Conservation (phyloP, 2,329 filamentous ascomycete genomes). For the Trichoderma sp. region DNA sequence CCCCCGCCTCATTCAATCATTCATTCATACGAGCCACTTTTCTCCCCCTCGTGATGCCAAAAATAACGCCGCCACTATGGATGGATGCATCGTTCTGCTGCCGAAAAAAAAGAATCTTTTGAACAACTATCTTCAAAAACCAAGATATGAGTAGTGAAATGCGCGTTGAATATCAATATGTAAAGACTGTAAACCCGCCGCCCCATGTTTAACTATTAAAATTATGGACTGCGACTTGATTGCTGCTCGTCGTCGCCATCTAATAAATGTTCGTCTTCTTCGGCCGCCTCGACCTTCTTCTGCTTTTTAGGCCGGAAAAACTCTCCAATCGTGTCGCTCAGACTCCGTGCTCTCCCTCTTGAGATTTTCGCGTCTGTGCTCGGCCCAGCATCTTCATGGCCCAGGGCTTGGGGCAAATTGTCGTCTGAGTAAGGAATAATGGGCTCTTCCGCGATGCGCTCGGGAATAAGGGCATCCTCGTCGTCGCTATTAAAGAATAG, state of each 20-base stretch:
- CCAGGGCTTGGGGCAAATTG: conserved; percentile 27
- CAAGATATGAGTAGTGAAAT: conserved; percentile 1
- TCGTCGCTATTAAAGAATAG: conserved; percentile 54
- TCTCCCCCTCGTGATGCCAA: not conserved
- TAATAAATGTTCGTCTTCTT: conserved; percentile 27
- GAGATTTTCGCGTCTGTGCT: conserved; percentile 23
- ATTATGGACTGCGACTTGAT: conserved; percentile 4
- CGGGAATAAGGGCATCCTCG: conserved; percentile 34
- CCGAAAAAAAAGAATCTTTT: not conserved
- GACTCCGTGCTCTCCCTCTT: conserved; percentile 40
- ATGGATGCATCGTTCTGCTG: not conserved
- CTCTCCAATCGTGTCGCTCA: conserved; percentile 45
- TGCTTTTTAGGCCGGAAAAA: conserved; percentile 42
- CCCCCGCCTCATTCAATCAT: not conserved
- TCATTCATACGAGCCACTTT: not conserved
- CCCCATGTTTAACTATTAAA: not conserved
- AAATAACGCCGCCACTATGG: conserved; percentile 13
- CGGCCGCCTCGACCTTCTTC: conserved; percentile 30
- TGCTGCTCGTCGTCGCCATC: conserved; percentile 25
- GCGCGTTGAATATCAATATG: conserved; percentile 8
- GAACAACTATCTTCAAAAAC: not conserved
- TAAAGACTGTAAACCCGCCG: not conserved
- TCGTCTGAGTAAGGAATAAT: conserved; percentile 32
- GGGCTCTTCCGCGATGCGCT: conserved; percentile 27
- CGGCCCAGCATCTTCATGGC: conserved; percentile 26